phyloP scores from a whole-genome alignment of 495 filamentous ascomycete species.

The Parathielavia hyrcaniae region DNA sequence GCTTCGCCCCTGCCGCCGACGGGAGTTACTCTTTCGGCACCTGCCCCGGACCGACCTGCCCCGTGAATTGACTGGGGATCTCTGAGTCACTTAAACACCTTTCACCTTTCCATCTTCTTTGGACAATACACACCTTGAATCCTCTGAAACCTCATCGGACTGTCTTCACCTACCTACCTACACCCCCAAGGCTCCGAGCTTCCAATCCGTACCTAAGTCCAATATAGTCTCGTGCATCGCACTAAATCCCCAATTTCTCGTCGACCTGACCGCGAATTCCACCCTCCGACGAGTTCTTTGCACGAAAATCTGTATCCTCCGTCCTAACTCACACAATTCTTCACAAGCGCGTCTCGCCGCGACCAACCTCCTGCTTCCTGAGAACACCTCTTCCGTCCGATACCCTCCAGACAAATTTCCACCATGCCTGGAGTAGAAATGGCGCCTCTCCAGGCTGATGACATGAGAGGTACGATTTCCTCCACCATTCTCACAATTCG shows the following conservation, averaged over 20 bases:
- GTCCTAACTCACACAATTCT: background rate
- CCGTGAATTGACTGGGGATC: conserved; percentile 10
- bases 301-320: background rate
- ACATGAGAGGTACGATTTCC: conserved; percentile 41
- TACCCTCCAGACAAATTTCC: conserved; percentile 9
- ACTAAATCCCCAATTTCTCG: background rate
- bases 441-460: conserved; percentile 43
- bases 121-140: conserved; percentile 1
- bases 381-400: background rate
- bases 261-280: background rate
- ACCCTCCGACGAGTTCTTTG: background rate
- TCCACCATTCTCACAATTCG: conserved; percentile 7
- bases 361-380: background rate
- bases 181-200: background rate
- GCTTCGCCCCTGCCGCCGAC: conserved; percentile 1
- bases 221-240: background rate
- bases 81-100: conserved; percentile 16
- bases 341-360: background rate
- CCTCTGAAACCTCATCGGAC: background rate
- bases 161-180: background rate
- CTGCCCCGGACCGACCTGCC: conserved; percentile 14
- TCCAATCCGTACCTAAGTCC: too few species aligned
- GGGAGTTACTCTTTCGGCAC: background rate
- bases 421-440: conserved; percentile 45
- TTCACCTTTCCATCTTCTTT: background rate